A percentile compares a stretch with the other conserved stretches of the same genome.
These are phyloP conservation scores for Sugiyamaella pinicola DNA, from an alignment of 1,139 yeast genomes.

Conservation along the genomic window DNA sequence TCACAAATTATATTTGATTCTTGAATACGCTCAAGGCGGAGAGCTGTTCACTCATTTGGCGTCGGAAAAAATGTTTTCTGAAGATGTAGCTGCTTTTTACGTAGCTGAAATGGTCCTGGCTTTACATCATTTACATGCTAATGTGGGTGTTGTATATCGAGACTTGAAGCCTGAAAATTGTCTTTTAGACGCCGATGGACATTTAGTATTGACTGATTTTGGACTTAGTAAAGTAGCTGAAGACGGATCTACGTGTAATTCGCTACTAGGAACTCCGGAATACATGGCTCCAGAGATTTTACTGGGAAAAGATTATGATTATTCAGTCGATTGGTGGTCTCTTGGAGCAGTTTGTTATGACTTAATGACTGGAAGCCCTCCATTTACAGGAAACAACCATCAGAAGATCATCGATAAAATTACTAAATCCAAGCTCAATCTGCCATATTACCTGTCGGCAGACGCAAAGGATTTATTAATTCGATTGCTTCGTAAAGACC, in stretches of 20 bases:
- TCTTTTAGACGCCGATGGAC: conserved; percentile 75
- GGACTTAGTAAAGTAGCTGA: conserved; percentile 80
- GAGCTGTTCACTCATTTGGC: conserved; percentile 85
- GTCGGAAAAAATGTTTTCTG: conserved; percentile 81
- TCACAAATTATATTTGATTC: conserved; percentile 71
- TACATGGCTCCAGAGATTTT: conserved; percentile 96
- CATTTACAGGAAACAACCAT: conserved; percentile 87
- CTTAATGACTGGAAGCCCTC: conserved; percentile 88
- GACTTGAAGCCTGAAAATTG: conserved; percentile 96
- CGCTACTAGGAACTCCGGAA: conserved; percentile 92
- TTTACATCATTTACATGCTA: conserved; percentile 74
- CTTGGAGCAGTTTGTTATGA: conserved; percentile 88
- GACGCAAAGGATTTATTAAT: conserved; percentile 85
- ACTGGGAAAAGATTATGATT: conserved; percentile 82
- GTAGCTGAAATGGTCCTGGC: conserved; percentile 88
- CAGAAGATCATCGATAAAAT: conserved; percentile 82
- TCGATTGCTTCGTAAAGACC: conserved; percentile 72
- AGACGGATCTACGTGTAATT: conserved; percentile 56
- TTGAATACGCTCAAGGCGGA: conserved; percentile 93
- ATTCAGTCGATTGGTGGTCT: conserved; percentile 96
- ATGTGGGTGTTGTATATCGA: conserved; percentile 82
- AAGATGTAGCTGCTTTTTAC: conserved; percentile 76
- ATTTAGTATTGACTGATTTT: conserved; percentile 85
- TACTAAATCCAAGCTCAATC: conserved; percentile 64
- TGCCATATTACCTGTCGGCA: conserved; percentile 77